These are phyloP conservation scores for Leucoagaricus sp. DNA, from an alignment of 1,284 basidiomycete genomes.

Conservation along the genomic window DNA sequence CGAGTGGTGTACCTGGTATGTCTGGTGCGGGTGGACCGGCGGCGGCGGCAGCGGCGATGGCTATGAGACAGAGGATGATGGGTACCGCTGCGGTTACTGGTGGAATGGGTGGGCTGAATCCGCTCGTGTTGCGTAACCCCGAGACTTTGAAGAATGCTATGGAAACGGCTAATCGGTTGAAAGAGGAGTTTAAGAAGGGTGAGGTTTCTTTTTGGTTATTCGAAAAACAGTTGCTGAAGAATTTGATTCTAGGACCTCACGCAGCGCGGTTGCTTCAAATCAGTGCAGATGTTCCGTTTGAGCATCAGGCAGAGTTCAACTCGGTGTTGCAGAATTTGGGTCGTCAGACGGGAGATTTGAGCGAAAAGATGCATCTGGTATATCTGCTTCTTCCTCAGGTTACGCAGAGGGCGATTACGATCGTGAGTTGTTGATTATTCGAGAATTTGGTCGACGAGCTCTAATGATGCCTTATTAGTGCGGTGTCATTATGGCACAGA, in stretches of 20 bases:
- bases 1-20: too few relatives aligned
- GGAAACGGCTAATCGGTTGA: conserved; percentile 10
- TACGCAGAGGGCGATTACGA: conserved; percentile 49
- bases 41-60: background rate
- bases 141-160: conserved; percentile 4
- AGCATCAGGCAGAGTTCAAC: conserved; percentile 54
- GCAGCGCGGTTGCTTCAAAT: background rate
- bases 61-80: conserved; percentile 8
- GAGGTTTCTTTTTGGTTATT: background rate
- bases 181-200: conserved; percentile 14
- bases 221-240: background rate
- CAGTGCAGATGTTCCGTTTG: conserved; percentile 45
- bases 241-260: background rate
- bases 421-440: conserved; percentile 46
- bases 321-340: conserved; percentile 48
- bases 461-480: conserved; percentile 38
- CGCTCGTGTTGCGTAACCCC: background rate
- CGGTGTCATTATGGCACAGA: conserved; percentile 52
- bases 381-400: conserved; percentile 43
- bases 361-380: conserved; percentile 50
- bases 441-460: conserved; percentile 12
- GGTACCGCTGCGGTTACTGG: background rate
- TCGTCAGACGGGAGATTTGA: conserved; percentile 46
- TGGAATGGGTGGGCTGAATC: background rate
- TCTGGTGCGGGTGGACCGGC: too few relatives aligned